Evolutionary conservation across 768 basidiomycete species (phyloP).

Genomic region (Leccinum arenicola): DNA sequence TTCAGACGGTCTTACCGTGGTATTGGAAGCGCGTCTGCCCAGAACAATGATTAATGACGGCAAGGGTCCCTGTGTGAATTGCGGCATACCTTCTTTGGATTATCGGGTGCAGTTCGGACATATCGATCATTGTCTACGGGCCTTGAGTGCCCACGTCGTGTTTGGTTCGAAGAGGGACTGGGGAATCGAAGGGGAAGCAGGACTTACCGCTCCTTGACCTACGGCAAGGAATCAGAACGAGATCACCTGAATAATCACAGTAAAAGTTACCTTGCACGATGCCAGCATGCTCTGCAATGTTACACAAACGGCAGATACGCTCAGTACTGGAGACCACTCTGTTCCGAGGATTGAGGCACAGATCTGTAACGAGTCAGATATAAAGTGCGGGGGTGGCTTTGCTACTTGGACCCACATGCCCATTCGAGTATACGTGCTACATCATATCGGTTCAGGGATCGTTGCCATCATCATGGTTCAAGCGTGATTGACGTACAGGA

Average conservation of each 20-base stretch:
- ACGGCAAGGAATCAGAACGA: conserved; percentile 2
- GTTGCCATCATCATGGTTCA: not conserved
- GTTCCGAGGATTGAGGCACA: conserved; percentile 87
- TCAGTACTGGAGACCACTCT: conserved; percentile 89
- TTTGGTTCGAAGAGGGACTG: conserved; percentile 4
- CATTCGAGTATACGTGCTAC: conserved; percentile 85
- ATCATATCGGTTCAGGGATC: conserved; percentile 13
- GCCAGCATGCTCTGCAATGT: conserved; percentile 92
- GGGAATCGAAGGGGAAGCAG: not conserved
- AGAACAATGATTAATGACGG: conserved; percentile 11
- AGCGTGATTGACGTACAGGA: conserved; percentile 51
- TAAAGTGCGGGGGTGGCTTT: conserved; percentile 7
- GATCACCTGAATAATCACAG: not conserved
- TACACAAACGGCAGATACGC: conserved; percentile 76
- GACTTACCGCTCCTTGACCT: conserved; percentile 65
- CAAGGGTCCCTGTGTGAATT: not conserved
- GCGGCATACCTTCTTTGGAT: conserved; percentile 76
- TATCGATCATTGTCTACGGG: conserved; percentile 85
- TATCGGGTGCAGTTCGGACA: conserved; percentile 71
- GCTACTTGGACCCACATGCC: conserved; percentile 54
- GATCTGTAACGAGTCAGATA: conserved; percentile 49
- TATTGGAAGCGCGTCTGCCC: conserved; percentile 76
- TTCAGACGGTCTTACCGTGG: conserved; percentile 51
- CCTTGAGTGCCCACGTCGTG: conserved; percentile 36
- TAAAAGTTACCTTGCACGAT: conserved; percentile 72